phyloP scores from a whole-genome alignment of 495 filamentous ascomycete species.

The Hypoxylon cercidicola region DNA sequence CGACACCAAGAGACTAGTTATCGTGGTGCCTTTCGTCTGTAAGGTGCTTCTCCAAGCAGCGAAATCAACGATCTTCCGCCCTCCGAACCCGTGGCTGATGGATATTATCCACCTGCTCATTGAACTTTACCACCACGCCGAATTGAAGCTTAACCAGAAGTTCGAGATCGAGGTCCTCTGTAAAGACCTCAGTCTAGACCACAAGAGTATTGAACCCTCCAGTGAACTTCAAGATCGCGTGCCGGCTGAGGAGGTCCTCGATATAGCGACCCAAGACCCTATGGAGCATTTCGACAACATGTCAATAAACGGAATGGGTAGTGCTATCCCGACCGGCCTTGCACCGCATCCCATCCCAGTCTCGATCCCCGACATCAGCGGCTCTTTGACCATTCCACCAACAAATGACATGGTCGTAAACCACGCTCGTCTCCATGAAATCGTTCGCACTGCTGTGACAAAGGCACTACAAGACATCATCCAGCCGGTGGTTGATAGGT shows the following conservation, averaged over 20 bases:
- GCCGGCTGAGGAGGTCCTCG: constrained; percentile 69
- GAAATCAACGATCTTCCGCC: constrained; percentile 88
- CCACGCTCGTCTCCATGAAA: constrained; percentile 76
- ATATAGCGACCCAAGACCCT: constrained; percentile 54
- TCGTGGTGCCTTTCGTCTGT: constrained; percentile 96
- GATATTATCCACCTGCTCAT: constrained; percentile 88
- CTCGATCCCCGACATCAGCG: constrained; percentile 80
- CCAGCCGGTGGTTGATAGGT: constrained; percentile 94
- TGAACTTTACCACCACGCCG: constrained; percentile 91
- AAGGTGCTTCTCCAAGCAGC: constrained; percentile 87
- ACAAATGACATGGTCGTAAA: constrained; percentile 77
- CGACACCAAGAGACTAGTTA: constrained; percentile 85
- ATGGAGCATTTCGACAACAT: constrained; percentile 83
- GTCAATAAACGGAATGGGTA: constrained; percentile 74
- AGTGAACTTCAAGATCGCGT: constrained; percentile 79
- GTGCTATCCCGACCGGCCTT: constrained; percentile 74
- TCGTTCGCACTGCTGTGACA: constrained; percentile 83
- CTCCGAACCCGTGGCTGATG: constrained; percentile 97
- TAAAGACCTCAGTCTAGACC: constrained; percentile 86
- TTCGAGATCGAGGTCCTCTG: constrained; percentile 99
- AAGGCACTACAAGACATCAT: constrained; percentile 94
- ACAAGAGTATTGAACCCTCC: constrained; percentile 86
- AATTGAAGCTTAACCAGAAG: constrained; percentile 92
- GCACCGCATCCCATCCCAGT: constrained; percentile 78
- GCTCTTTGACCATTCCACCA: constrained; percentile 76